These are phyloP conservation scores for Ampelocalamus luodianensis DNA, from an alignment of 176 grass and related monocot species.

Conservation along the genomic window DNA sequence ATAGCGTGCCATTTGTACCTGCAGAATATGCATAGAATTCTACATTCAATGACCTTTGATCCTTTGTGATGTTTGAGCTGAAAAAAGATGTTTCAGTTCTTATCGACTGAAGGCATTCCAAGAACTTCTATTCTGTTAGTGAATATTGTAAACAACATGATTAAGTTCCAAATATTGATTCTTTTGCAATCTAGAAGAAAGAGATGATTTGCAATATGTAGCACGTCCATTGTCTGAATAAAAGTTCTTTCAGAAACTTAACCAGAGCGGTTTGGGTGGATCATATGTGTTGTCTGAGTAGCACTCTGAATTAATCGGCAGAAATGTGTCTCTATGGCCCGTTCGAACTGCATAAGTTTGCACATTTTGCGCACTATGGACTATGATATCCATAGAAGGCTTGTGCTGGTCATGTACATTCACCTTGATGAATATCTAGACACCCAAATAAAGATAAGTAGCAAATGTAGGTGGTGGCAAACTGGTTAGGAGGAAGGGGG, in stretches of 20 bases:
- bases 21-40: constrained; percentile 1
- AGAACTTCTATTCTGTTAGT: background rate
- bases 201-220: background rate
- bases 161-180: background rate
- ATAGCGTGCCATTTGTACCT: background rate
- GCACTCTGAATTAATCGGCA: background rate
- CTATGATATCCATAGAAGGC: background rate
- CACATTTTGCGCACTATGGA: background rate
- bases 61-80: constrained; percentile 17
- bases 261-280: background rate
- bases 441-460: background rate
- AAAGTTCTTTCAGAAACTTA: background rate
- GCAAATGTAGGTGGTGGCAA: background rate
- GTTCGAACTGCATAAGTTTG: background rate
- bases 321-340: background rate
- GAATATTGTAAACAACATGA: background rate
- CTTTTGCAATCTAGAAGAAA: background rate
- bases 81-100: constrained; percentile 5
- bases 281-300: background rate
- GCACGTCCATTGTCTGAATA: background rate
- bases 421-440: background rate
- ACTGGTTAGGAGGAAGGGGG: background rate
- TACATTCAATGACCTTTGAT: background rate
- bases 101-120: background rate
- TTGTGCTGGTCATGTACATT: background rate